Evolutionary conservation across 1,139 yeast genomes (phyloP), one percentile per base, ranked within the genome.

Genomic region (Entelexis sorbosivorans): DNA sequence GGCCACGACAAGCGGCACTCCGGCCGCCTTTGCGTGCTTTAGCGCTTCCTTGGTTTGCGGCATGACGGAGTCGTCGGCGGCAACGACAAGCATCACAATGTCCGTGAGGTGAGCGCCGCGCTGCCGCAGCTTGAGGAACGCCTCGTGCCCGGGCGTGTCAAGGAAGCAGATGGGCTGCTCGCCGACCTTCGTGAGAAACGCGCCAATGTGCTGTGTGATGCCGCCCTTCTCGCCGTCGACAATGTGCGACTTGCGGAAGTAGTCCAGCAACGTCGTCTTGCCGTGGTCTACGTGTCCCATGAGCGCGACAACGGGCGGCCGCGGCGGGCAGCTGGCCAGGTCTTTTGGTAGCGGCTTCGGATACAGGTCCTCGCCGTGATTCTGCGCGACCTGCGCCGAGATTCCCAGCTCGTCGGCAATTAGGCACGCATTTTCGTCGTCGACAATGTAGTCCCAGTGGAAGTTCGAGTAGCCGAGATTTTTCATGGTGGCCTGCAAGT

Each of bases 231-330:
- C 99, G 40, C 79, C 77, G 31, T 79, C 78, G 0, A 83, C 97
- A 9, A 91, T 78, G 0, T 88, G 78, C 0, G 95, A 82, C 59
- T 86, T 87, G 47, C 97, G 74, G 60, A 93, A 70, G 60, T 79
- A 77, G 64, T 93, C 98, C 54, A 91, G 73, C 57, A 91, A 82
- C 0, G 98, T 89, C 1, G 99, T 91, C 64, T 91, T 91, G 1
- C 99, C 99, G 64, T 91, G 99, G 66, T 91, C 99, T 39, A 91
- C 98, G 67, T 91, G 99, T 5, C 99, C 99, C 97, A 91, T 91
- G 49, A 91, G 86, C 0, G 98, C 89, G 1, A 91, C 96, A 26
- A 91, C 83, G 0, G 99, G 98, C 0, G 98, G 88, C 58, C 98
- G 73, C 16, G 80, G 73, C 49, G 78, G 78, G 56, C 83, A 66